Conservation (phyloP, 257 asterid genomes). For the Anisodus acutangulus region DNA sequence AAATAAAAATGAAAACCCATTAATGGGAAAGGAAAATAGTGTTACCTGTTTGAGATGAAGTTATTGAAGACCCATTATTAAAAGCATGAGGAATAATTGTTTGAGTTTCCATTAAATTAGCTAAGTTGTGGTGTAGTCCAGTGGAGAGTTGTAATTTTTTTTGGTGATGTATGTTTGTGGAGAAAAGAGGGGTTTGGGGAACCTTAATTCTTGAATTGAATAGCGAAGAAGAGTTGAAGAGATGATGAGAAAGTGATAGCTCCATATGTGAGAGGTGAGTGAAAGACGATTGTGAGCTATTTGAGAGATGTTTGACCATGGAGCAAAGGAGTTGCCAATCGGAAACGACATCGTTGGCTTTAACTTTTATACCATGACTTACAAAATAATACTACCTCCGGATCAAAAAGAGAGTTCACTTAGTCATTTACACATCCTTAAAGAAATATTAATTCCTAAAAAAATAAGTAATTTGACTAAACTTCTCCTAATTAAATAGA, state of each 20-base stretch:
- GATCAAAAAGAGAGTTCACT: too few species aligned
- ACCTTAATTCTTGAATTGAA: slow-evolving; percentile 33
- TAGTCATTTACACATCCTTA: too few species aligned
- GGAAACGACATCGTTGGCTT: background rate
- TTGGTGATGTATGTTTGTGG: slow-evolving; percentile 45
- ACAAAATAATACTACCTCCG: too few species aligned
- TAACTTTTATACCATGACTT: too few species aligned
- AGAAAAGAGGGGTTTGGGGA: slow-evolving; percentile 43
- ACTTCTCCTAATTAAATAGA: too few species aligned
- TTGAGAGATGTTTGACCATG: background rate
- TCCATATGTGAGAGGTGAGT: slow-evolving; percentile 48
- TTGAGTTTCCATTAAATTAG: slow-evolving; percentile 48
- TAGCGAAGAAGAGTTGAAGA: slow-evolving; percentile 35
- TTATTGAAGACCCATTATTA: slow-evolving; percentile 58
- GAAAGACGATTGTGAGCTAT: background rate
- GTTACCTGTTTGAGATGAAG: slow-evolving; percentile 50
- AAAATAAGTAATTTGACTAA: too few species aligned
- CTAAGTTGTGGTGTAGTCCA: slow-evolving; percentile 23
- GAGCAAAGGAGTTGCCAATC: background rate
- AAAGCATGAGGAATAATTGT: slow-evolving; percentile 40
- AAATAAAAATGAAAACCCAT: background rate
- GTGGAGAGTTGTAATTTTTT: slow-evolving; percentile 38
- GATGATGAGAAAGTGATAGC: slow-evolving; percentile 46
- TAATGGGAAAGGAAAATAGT: background rate
- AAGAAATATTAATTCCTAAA: too few species aligned